A percentile compares a stretch with the other conserved stretches of the same genome.
Evolutionary conservation across 768 basidiomycete species (phyloP).

Genomic region (Imleria badia): DNA sequence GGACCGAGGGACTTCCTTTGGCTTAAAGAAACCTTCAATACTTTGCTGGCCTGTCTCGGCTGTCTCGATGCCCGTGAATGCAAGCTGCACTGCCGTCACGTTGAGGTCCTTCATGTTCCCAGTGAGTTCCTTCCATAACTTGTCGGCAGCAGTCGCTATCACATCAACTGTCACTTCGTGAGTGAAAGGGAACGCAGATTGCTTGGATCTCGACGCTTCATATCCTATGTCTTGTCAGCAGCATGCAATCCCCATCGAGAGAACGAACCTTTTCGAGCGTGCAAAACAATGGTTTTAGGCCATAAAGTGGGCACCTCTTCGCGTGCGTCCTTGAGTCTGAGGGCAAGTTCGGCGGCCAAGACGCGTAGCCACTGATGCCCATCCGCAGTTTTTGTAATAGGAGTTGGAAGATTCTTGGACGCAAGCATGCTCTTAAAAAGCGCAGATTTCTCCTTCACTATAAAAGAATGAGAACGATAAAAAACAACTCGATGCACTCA

Average conservation of each 20-base stretch:
- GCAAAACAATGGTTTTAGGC: constrained; percentile 90
- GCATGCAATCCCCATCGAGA: neutral
- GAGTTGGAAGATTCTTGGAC: constrained; percentile 87
- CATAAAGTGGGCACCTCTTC: constrained; percentile 71
- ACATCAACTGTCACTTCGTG: constrained; percentile 70
- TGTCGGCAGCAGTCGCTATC: constrained; percentile 73
- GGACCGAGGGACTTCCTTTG: constrained; percentile 25
- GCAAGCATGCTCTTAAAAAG: constrained; percentile 93
- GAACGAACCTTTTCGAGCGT: constrained; percentile 63
- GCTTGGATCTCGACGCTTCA: constrained; percentile 70
- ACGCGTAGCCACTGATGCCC: constrained; percentile 92
- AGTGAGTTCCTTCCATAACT: constrained; percentile 86
- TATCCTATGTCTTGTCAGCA: constrained; percentile 49
- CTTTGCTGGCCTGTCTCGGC: constrained; percentile 78
- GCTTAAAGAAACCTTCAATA: constrained; percentile 83
- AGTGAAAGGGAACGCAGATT: constrained; percentile 84
- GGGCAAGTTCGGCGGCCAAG: constrained; percentile 84
- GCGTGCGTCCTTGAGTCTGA: constrained; percentile 82
- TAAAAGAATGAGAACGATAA: neutral
- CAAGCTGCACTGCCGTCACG: constrained; percentile 69
- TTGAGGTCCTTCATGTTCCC: constrained; percentile 56
- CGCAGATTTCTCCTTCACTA: constrained; percentile 83
- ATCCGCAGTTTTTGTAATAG: constrained; percentile 69
- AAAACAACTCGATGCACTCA: neutral
- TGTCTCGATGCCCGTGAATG: constrained; percentile 75